Evolutionary conservation across 164 flowering plant species (phyloP).

Genomic region (Dillenia suffruticosa): DNA sequence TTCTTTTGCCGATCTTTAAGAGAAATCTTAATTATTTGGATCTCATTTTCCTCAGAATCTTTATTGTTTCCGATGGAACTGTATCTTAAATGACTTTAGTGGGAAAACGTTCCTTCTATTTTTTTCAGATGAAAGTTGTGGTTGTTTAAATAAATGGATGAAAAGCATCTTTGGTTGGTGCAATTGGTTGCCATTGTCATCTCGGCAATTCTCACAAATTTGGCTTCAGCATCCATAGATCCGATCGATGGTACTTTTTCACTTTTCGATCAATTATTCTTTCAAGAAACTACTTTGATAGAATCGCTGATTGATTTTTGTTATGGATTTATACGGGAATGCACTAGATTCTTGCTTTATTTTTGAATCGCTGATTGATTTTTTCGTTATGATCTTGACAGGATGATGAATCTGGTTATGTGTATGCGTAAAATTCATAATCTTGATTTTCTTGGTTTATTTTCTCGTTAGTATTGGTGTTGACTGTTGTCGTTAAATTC

Average conservation of each 20-base stretch:
- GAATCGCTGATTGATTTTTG: neutral
- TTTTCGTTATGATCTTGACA: too few species aligned
- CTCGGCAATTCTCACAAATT: slow-evolving; percentile 16
- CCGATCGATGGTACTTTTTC: slow-evolving; percentile 33
- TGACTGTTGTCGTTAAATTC: too few species aligned
- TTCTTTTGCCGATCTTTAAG: neutral
- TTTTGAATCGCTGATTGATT: too few species aligned
- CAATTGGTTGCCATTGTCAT: slow-evolving; percentile 14
- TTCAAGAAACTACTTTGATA: neutral
- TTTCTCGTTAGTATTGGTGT: too few species aligned
- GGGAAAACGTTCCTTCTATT: slow-evolving; percentile 4
- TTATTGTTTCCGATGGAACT: neutral
- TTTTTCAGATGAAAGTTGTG: slow-evolving; percentile 5
- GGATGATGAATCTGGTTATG: neutral
- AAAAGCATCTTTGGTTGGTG: neutral
- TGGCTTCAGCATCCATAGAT: slow-evolving; percentile 30
- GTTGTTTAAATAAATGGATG: slow-evolving; percentile 18
- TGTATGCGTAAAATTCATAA: neutral
- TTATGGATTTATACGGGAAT: neutral
- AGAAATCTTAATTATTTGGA: neutral
- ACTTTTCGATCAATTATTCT: neutral
- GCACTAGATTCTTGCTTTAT: too few species aligned
- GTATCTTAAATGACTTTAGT: slow-evolving; percentile 4
- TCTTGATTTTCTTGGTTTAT: too few species aligned
- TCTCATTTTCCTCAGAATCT: neutral